Base-by-base conservation (phyloP, 2,329 filamentous ascomycete species). In the Colletotrichum endophyticum region DNA sequence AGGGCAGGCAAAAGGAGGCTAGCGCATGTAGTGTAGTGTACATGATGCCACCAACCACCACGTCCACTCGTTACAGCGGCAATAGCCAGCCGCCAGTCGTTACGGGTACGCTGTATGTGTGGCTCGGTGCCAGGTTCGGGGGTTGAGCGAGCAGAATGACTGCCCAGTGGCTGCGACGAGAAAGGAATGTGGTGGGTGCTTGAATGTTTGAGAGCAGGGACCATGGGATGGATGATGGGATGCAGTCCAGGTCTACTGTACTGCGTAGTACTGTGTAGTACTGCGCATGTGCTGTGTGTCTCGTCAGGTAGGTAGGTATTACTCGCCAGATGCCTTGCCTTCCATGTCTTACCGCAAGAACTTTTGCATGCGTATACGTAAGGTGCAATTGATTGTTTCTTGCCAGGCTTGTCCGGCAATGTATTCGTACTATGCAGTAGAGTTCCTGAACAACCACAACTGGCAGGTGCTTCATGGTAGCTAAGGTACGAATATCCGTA, bases 121-220 rank as follows among this genome's bases (percentile, higher is more conserved):
- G 64, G 25, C 63, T 28, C 25, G 22, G 34, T 15, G 22, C 22
- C 39, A 12, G 64, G 64, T 13, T 66, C 64, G 64, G 64, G 36
- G 64, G 49, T 49, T 28, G 34, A n/a, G 28, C 13, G 64, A 76
- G 73, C 70, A 76, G 70, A 73, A 73, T 61, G 44, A 49, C 70
- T 76, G 73, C 73, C 59, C 64, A 61, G 73, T 73, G 64, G 57
- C 73, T 73, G 57, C 25, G 25, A 57, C 32, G 11, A 53, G 30
- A 19, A 61, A 64, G 30, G 61, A 27, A 36, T n/a, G 15, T 25
- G 34, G 27, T 32, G n/a, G 13, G 34, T 49, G 63, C 64, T 67
- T 15, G 19, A 22, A 63, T 32, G 68, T 63, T 71, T 71, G 59
- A 71, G 59, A 64, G 34, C 32, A 59, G 56, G 68, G 68, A 57